phyloP scores from a whole-genome alignment of 176 grass and related monocot species.

The Oryza brachyantha region DNA sequence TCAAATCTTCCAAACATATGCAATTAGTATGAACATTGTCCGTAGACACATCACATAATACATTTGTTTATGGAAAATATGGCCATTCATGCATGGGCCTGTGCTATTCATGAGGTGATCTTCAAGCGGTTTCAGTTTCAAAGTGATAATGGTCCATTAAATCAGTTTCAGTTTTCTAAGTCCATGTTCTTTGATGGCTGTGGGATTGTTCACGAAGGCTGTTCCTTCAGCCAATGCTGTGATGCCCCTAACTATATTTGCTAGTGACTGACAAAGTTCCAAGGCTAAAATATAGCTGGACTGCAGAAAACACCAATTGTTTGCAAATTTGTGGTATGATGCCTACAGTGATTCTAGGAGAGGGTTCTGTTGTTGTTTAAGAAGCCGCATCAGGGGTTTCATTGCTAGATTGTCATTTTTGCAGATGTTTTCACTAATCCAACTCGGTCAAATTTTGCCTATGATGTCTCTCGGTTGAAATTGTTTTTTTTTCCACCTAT shows the following conservation, averaged over 20 bases:
- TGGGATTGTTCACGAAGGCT: background rate
- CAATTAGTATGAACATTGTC: background rate
- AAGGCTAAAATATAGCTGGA: background rate
- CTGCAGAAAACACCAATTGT: background rate
- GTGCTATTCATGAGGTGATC: background rate
- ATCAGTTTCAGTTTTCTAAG: background rate
- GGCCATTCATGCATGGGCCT: too few species aligned
- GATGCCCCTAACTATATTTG: background rate
- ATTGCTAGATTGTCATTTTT: background rate
- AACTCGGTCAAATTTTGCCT: background rate
- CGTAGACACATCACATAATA: too few species aligned
- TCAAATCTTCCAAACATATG: background rate
- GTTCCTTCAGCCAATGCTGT: background rate
- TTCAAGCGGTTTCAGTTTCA: background rate
- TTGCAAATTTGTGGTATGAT: too few species aligned
- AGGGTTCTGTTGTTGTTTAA: background rate
- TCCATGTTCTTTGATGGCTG: background rate
- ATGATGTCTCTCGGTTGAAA: too few species aligned
- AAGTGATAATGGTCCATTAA: background rate
- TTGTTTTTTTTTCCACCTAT: too few species aligned
- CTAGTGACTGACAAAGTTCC: background rate
- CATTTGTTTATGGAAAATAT: too few species aligned
- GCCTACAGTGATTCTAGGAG: too few species aligned
- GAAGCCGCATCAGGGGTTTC: background rate
- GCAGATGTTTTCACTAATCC: background rate